These are phyloP conservation scores for Musa acuminata DNA, from an alignment of 176 grass and related monocot species.

Conservation along the genomic window DNA sequence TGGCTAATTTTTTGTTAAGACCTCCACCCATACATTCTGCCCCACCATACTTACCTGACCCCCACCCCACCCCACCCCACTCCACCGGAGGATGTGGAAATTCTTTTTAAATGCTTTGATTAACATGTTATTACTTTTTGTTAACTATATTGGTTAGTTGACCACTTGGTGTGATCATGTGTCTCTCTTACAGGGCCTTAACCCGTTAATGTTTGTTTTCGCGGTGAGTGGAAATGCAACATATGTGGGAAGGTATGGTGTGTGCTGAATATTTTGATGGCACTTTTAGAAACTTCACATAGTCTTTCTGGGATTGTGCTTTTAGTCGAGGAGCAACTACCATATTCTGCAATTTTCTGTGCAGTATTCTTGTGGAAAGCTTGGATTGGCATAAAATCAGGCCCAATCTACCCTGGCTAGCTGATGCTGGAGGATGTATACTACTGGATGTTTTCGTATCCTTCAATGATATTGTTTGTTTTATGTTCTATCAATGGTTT, in stretches of 20 bases:
- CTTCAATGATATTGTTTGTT: conserved; percentile 26
- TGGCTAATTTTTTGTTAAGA: neutral
- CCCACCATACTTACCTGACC: too few species aligned
- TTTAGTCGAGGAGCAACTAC: neutral
- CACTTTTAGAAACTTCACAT: neutral
- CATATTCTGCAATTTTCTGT: conserved; percentile 8
- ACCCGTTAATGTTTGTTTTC: conserved; percentile 88
- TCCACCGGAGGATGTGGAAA: too few species aligned
- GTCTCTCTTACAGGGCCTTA: conserved; percentile 59
- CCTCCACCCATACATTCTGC: too few species aligned
- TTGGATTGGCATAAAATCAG: conserved; percentile 65
- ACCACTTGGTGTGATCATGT: neutral
- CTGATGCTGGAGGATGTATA: conserved; percentile 90
- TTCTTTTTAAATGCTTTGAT: neutral
- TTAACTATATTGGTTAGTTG: neutral
- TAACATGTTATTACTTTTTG: neutral
- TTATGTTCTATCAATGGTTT: neutral
- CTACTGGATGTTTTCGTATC: conserved; percentile 87
- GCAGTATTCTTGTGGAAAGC: conserved; percentile 96
- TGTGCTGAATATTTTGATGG: neutral
- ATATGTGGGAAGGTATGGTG: conserved; percentile 82
- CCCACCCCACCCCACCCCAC: too few species aligned
- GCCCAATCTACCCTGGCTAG: conserved; percentile 91
- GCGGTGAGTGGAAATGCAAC: conserved; percentile 78
- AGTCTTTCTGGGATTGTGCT: too few species aligned